Conservation (phyloP, 2,329 filamentous ascomycete genomes). For the Sclerotinia borealis region DNA sequence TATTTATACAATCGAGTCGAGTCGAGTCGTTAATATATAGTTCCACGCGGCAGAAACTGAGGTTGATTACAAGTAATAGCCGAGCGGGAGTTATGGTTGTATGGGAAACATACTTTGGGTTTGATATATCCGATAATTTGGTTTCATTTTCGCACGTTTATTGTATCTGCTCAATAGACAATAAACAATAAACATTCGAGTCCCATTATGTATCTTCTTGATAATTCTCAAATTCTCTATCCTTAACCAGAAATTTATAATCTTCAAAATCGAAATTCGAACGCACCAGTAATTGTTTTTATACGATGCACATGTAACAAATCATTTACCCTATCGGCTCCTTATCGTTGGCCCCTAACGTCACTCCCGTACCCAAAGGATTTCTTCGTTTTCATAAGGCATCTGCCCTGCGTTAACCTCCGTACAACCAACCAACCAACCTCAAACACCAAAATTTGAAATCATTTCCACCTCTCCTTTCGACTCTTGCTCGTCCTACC, state of each 20-base stretch:
- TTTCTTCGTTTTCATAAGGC: neutral
- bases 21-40: neutral
- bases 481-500: neutral
- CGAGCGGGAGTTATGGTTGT: neutral
- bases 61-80: too few relatives aligned
- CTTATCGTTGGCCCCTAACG: constrained; percentile 5
- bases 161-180: neutral
- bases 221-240: neutral
- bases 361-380: neutral
- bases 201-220: neutral
- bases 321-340: constrained; percentile 1
- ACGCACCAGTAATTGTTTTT: neutral
- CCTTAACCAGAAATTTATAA: neutral
- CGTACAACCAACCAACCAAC: constrained; percentile 8
- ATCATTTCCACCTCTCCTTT: neutral
- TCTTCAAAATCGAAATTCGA: neutral
- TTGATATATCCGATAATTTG: neutral
- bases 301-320: neutral
- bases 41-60: too few relatives aligned
- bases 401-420: neutral
- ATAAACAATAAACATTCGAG: neutral
- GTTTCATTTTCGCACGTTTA: constrained; percentile 3
- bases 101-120: neutral
- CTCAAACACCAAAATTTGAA: neutral
- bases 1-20: too few relatives aligned